phyloP scores from a whole-genome alignment of 768 basidiomycete genomes.

The Tricholoma furcatifolium region DNA sequence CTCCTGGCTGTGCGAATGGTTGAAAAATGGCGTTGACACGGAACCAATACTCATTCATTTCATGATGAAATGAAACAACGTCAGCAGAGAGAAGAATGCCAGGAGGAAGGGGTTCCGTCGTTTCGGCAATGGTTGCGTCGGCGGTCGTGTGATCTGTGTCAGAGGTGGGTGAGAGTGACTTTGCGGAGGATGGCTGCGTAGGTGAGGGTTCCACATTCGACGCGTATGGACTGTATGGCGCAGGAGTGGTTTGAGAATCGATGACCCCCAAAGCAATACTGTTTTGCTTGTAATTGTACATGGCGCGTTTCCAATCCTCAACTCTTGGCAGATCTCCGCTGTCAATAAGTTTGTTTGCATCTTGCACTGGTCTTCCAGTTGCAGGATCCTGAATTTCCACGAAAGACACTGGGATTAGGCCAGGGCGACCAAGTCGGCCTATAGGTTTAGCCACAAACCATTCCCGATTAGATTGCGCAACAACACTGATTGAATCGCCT shows the following conservation, averaged over 20 bases:
- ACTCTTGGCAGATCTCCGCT: constrained; percentile 88
- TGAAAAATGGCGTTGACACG: constrained; percentile 88
- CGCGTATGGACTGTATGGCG: no score
- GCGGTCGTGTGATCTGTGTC: constrained; percentile 19
- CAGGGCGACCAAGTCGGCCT: constrained; percentile 90
- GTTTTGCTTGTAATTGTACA: constrained; percentile 93
- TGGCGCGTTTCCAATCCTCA: constrained; percentile 98
- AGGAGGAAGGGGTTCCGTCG: constrained; percentile 59
- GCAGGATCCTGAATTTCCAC: constrained; percentile 94
- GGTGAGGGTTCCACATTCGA: constrained; percentile 8
- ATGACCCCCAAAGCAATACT: constrained; percentile 94
- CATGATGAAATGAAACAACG: constrained; percentile 96
- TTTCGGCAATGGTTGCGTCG: constrained; percentile 34
- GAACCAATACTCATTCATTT: constrained; percentile 98
- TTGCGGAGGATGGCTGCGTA: constrained; percentile 19
- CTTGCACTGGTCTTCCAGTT: constrained; percentile 59
- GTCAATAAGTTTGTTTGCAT: constrained; percentile 79
- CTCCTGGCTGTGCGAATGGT: constrained; percentile 67
- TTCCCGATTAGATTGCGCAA: constrained; percentile 99
- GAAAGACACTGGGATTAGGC: constrained; percentile 95
- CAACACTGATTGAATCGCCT: constrained; percentile 93
- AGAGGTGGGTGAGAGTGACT: constrained; percentile 29
- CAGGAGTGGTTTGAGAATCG: constrained; percentile 44
- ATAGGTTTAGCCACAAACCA: constrained; percentile 99
- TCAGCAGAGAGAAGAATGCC: constrained; percentile 85